A percentile compares a stretch with the other conserved stretches of the same genome.
phyloP scores from a whole-genome alignment of 1,284 basidiomycete species.

The Ustilago crameri region DNA sequence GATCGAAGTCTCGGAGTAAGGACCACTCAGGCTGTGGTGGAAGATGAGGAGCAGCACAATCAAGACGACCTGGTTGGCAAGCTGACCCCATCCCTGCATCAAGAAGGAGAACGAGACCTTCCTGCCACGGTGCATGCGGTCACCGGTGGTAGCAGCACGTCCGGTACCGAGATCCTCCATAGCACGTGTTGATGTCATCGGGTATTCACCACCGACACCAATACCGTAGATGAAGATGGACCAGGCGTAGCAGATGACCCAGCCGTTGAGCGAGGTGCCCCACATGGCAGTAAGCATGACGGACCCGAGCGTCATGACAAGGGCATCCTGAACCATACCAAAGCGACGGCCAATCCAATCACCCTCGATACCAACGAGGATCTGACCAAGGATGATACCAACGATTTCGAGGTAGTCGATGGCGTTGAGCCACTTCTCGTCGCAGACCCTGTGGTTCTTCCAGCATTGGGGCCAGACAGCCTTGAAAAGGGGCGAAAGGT shows the following conservation, averaged over 20 bases:
- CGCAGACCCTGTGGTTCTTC: constrained; percentile 70
- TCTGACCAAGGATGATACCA: constrained; percentile 73
- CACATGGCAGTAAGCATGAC: constrained; percentile 73
- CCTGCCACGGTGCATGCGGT: constrained; percentile 73
- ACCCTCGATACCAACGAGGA: constrained; percentile 72
- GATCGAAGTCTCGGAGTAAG: constrained; percentile 70
- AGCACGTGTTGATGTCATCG: constrained; percentile 72
- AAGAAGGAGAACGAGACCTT: constrained; percentile 73
- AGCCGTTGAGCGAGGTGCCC: constrained; percentile 72
- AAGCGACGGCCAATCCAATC: constrained; percentile 73
- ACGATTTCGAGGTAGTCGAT: constrained; percentile 71
- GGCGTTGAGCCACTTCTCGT: constrained; percentile 70
- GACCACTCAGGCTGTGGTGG: constrained; percentile 68
- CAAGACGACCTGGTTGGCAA: constrained; percentile 72
- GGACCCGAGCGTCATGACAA: constrained; percentile 70
- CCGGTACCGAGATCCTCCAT: constrained; percentile 71
- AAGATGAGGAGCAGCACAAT: constrained; percentile 72
- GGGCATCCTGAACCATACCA: constrained; percentile 70
- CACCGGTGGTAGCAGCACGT: constrained; percentile 69
- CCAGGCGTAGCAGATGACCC: constrained; percentile 72
- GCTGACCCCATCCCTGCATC: constrained; percentile 73
- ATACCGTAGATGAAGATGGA: constrained; percentile 72
- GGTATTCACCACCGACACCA: constrained; percentile 72
- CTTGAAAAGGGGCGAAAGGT: constrained; percentile 70
- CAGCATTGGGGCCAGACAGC: constrained; percentile 72